A percentile compares a stretch with the other conserved stretches of the same genome.
Evolutionary conservation across 2,329 filamentous ascomycete species (phyloP).

Genomic region (Ophiostoma australiae): DNA sequence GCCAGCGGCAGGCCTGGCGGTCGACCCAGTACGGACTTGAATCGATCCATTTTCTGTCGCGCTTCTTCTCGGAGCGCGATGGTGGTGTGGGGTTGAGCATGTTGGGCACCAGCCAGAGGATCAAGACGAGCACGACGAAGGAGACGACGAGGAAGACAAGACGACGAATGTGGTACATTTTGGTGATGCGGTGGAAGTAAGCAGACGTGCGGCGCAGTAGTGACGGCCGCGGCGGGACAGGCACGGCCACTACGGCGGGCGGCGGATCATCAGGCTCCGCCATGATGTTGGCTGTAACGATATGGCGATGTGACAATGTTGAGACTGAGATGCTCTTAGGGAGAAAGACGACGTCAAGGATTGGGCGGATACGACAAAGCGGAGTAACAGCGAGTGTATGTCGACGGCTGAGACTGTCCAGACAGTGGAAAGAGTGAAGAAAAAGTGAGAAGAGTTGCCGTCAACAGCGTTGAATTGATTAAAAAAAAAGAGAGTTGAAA

Average conservation of each 20-base stretch:
- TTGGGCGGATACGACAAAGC: neutral
- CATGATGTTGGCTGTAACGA: neutral
- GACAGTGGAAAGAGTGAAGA: neutral
- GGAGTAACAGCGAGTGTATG: neutral
- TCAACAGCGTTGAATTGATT: neutral
- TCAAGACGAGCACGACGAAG: conserved; percentile 40
- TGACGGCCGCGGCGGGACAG: neutral
- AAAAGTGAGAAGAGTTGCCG: neutral
- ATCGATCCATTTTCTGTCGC: conserved; percentile 63
- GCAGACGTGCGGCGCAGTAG: conserved; percentile 19
- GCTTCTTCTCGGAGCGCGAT: conserved; percentile 54
- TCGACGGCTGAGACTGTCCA: conserved; percentile 1
- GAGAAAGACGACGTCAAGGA: conserved; percentile 9
- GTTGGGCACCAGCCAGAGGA: conserved; percentile 48
- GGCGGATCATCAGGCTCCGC: neutral
- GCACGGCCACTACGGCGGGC: neutral
- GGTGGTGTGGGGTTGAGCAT: conserved; percentile 60
- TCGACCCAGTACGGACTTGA: conserved; percentile 70
- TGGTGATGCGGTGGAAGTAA: conserved; percentile 13
- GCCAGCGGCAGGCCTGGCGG: conserved; percentile 70
- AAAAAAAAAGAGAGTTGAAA: neutral
- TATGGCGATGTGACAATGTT: neutral
- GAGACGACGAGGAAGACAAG: conserved; percentile 36
- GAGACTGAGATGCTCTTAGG: neutral
- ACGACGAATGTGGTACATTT: conserved; percentile 48